A percentile compares a stretch with the other conserved stretches of the same genome.
Evolutionary conservation across 1,284 basidiomycete genomes (phyloP).

Genomic region (Trichosporon faecale): DNA sequence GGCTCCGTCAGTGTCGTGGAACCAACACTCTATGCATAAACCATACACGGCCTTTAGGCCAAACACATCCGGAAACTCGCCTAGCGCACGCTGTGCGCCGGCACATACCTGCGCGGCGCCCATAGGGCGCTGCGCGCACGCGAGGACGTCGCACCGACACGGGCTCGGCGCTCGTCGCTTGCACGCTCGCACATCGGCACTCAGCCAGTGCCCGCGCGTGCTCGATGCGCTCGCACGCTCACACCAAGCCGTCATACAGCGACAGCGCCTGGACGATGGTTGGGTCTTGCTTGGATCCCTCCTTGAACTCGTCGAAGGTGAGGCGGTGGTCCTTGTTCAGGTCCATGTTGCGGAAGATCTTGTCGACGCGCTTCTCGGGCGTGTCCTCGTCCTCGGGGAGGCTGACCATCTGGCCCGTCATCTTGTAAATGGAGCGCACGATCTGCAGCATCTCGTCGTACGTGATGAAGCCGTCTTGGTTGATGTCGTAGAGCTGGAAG

Average conservation of each 20-base stretch:
- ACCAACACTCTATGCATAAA: conserved; percentile 2
- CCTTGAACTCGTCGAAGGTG: conserved; percentile 92
- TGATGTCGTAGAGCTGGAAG: conserved; percentile 98
- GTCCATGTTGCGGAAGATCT: conserved; percentile 93
- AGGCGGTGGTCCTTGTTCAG: conserved; percentile 82
- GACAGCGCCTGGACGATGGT: conserved; percentile 85
- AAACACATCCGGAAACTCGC: not conserved
- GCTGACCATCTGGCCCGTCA: conserved; percentile 99
- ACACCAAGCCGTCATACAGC: conserved; percentile 54
- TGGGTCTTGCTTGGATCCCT: conserved; percentile 94
- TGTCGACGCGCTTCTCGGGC: conserved; percentile 97
- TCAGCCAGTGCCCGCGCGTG: too few species aligned
- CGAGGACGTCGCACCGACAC: too few species aligned
- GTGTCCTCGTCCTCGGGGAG: conserved; percentile 97
- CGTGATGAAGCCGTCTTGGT: conserved; percentile 93
- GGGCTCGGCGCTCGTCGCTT: too few species aligned
- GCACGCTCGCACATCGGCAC: too few species aligned
- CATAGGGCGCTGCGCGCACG: too few species aligned
- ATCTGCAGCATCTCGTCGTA: conserved; percentile 99
- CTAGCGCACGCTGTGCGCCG: too few species aligned
- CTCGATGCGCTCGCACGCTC: not conserved
- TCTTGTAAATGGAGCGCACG: conserved; percentile 94
- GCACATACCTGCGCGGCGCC: too few species aligned
- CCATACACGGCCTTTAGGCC: not conserved
- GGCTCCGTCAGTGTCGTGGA: not conserved